Conservation (phyloP, 2,329 filamentous ascomycete genomes). For the Cercospora sojina region DNA sequence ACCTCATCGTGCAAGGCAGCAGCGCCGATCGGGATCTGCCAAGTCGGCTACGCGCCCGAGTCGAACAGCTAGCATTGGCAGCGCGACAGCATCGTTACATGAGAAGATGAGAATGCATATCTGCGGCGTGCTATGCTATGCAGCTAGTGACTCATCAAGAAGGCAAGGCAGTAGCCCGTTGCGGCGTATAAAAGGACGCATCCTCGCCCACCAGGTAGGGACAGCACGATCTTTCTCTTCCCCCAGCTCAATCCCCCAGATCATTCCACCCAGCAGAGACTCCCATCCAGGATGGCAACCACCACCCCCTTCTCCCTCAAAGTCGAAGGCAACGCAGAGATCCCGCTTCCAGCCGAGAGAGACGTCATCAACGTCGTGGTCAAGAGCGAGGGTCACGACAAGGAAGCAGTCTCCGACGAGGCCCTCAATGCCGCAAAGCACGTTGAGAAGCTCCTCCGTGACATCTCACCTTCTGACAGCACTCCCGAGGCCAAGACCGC, state of each 20-base stretch:
- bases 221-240: neutral
- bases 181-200: neutral
- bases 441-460: slow-evolving; percentile 23
- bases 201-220: neutral
- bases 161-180: neutral
- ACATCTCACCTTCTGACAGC: slow-evolving; percentile 15
- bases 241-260: neutral
- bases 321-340: slow-evolving; percentile 22
- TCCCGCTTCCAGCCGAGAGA: slow-evolving; percentile 28
- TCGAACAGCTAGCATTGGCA: neutral
- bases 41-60: neutral
- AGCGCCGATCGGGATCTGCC: too few species aligned
- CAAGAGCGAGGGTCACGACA: slow-evolving; percentile 21
- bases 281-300: neutral
- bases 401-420: slow-evolving; percentile 25
- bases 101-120: neutral
- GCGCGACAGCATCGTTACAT: neutral
- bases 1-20: too few species aligned
- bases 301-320: slow-evolving; percentile 21
- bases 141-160: neutral
- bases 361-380: slow-evolving; percentile 28
- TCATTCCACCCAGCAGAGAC: neutral
- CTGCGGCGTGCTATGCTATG: neutral
- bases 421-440: slow-evolving; percentile 26
- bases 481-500: slow-evolving; percentile 18